Evolutionary conservation across 2,329 filamentous ascomycete genomes (phyloP), one percentile per base, ranked within the genome.

Genomic region (Teratosphaeria viscida): DNA sequence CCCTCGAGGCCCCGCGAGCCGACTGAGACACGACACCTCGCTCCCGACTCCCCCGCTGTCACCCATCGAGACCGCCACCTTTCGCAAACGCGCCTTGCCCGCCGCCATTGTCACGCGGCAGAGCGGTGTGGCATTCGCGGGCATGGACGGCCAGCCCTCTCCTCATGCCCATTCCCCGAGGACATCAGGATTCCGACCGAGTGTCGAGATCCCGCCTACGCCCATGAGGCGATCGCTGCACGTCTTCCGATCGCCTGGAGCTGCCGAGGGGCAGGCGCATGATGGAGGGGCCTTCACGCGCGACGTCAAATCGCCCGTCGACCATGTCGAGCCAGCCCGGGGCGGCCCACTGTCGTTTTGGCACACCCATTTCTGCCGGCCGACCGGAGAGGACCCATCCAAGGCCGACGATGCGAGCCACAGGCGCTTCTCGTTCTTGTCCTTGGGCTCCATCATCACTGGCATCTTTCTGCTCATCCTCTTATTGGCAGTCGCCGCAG

Each of bases 371-470:
- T 70, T 69, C 55, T 68, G 64, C 54, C 66, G 59, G 43, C 57
- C 47, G 8, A 57, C 54, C 8, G 56, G 47, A 32, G 37, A 32
- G 23, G 62, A 64, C 27, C 54, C 60, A 35, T 62, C 61, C 32
- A 67, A 66, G 59, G 49, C 58, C 12, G 26, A 60, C 23, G 37
- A 56, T 32, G 27, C 57, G 11, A 39, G 26, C 19, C 59, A 56
- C 23, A 56, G 64, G 52, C 61, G 59, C 8, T 71, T 71, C 60
- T 66, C 68, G 1, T 65, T 70, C 54, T 61, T 66, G 2, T 69
- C 68, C 11, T 61, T 62, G 34, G 68, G 69, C 14, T 62, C 61
- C 29, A 12, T 70, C 19, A 52, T 66, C 2, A 19, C 59, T 5
- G 55, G 49, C 4, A 56, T 60, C 12, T 26, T 64, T 1, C 32